Base-by-base conservation (phyloP, 306 rosid genomes). In the Quercus wislizeni region DNA sequence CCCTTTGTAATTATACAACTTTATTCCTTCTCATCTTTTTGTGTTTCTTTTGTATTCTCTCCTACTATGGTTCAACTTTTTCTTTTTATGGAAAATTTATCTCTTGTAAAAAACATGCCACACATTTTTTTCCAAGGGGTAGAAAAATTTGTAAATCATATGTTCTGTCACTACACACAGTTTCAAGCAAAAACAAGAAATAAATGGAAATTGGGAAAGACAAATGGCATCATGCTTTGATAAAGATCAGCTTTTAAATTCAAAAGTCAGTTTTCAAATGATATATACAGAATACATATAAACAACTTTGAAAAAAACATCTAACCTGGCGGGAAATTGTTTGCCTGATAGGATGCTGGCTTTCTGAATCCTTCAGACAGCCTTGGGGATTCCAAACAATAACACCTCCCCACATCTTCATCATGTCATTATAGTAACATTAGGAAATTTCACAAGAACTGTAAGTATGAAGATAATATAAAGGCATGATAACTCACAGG, bases 351-450 rank as follows among this genome's bases (percentile, higher is more conserved):
- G 81, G 90, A 81, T 38, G 88, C 82, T 82, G 80, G 76, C 88
- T 89, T 69, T 85, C 86, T 74, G 82, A 78, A 71, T 78, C 83
- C 74, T 83, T 87, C 78, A 76, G 51, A 79, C 96, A 91, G 75
- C 88, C 83, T 71, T 84, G 80, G 30, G 98, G 97, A 77, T 95
- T 95, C 96, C 93, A 95, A 78, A 95, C 97, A 74, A 89, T 80
- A 72, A 93, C 87, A 55, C 99, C 99, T 80, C 99, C 99, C 99
- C 99, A 95, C 96, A 86, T 95, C 98, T 95, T 86, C 78, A 88
- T 74, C 41, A 78, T 76, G 83, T 59, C 80, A 75, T 62, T 73
- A 74, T 61, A 33, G 70, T 55, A 76, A 65, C 55, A 74, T 73
- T 61, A 54, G 67, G 76, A 20, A 63, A 76, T 23, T 77, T 57